Conservation (phyloP, 2,329 filamentous ascomycete genomes). For the Fusarium palustre region DNA sequence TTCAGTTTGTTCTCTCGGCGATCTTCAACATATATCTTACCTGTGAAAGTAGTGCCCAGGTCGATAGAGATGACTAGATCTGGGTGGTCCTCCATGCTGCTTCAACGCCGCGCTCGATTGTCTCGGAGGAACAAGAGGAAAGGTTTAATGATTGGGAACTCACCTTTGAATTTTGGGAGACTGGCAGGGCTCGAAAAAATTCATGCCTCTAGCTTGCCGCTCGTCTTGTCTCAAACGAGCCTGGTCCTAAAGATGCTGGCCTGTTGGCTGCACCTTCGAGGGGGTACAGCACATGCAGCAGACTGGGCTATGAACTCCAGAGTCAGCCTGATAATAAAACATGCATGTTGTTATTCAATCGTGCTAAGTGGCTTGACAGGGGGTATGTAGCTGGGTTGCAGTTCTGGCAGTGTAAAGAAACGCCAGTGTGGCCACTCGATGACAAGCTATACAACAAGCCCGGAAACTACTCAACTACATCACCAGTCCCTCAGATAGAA, state of each 20-base stretch:
- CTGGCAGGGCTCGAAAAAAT: neutral
- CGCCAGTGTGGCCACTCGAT: neutral
- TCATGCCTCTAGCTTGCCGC: neutral
- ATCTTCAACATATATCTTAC: conserved; percentile 37
- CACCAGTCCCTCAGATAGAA: neutral
- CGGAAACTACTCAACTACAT: neutral
- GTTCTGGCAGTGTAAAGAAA: neutral
- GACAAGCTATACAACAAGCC: neutral
- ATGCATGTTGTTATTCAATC: neutral
- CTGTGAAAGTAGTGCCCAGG: conserved; percentile 61
- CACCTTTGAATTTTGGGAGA: neutral
- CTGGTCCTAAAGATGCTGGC: neutral
- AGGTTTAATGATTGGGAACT: neutral
- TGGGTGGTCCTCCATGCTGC: conserved; percentile 44
- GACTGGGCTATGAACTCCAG: conserved; percentile 1
- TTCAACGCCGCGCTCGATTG: neutral
- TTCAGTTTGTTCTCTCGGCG: neutral
- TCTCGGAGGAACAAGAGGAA: neutral
- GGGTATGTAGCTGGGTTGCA: neutral
- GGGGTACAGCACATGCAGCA: neutral
- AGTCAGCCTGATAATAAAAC: conserved; percentile 8
- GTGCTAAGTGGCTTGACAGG: conserved; percentile 29
- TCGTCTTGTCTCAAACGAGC: neutral
- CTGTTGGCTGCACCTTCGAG: conserved; percentile 1
- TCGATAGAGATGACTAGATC: conserved; percentile 59